Evolutionary conservation across 1,284 basidiomycete genomes (phyloP).

Genomic region (Neolentinus lepideus): DNA sequence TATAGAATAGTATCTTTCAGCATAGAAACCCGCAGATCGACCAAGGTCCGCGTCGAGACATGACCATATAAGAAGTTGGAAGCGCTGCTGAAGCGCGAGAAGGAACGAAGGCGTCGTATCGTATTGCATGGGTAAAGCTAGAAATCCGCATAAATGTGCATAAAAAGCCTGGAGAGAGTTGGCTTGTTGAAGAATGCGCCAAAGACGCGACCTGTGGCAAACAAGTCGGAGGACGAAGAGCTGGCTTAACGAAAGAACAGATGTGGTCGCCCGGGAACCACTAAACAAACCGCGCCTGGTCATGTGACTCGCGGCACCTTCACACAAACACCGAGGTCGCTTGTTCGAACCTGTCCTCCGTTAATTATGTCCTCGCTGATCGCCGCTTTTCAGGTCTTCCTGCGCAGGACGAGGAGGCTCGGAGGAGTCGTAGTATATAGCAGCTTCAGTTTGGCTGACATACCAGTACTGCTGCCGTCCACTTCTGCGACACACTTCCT

Average conservation of each 20-base stretch:
- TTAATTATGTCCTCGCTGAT: conserved; percentile 7
- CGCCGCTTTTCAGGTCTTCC: background rate
- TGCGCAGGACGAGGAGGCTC: too few relatives aligned
- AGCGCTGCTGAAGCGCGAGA: conserved; percentile 54
- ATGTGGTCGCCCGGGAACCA: conserved; percentile 3
- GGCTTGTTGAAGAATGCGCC: background rate
- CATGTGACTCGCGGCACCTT: conserved; percentile 12
- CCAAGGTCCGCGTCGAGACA: conserved; percentile 72
- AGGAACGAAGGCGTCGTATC: conserved; percentile 30
- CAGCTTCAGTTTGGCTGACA: too few relatives aligned
- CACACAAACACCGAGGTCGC: conserved; percentile 9
- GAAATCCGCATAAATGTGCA: background rate
- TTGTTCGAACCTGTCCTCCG: conserved; percentile 1
- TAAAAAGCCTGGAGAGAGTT: background rate
- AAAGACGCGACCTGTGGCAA: background rate
- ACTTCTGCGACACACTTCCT: background rate
- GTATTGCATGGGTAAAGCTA: background rate
- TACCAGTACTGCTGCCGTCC: background rate
- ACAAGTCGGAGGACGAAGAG: background rate
- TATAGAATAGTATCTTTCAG: conserved; percentile 69
- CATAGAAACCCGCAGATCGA: conserved; percentile 75
- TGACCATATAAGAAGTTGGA: conserved; percentile 64
- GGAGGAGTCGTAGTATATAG: too few relatives aligned
- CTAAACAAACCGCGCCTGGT: conserved; percentile 12
- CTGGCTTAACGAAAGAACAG: background rate